Base-by-base conservation (phyloP, 1,139 yeast species). In the Debaryomyces fabryi region DNA sequence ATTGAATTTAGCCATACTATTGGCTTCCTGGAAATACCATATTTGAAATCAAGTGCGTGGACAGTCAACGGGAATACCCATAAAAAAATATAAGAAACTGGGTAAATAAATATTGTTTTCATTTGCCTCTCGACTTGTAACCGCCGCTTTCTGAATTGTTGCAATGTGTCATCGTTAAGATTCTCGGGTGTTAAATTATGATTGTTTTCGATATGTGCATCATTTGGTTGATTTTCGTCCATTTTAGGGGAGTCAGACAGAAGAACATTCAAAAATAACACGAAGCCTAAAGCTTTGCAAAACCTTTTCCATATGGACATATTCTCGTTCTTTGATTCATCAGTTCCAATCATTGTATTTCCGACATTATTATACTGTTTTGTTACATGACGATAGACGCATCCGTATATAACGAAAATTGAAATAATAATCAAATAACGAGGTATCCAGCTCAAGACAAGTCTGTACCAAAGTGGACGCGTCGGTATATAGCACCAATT, bases 401-500 rank as follows among this genome's bases (percentile, higher is more conserved):
- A 73, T 39, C 83, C 73, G 65, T 91, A 91, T 42, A 89, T 81
- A 25, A 76, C 67, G 47, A 88, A 61, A 58, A 91, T 88, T 32
- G 79, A 63, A 12, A 87, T 63, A 51, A 88, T 76, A 46, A 90
- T 81, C 50, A 82, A 65, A 63, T 84, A 89, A 39, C 97, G 74
- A 3, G 96, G 93, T 0, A 82, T 84, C 96, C 96, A 91, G 53
- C 91, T 81, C 43, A 91, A 70, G 1, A 76, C 90, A 44, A 87
- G 63, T 50, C 90, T 74, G 62, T 82, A 85, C 95, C 96, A 90
- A 10, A 78, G 64, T 0, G 96, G 96, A 2, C 72, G 57, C 45
- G 83, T 81, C 0, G 96, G 93, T 46, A 91, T 70, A 62, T 87
- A 89, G 62, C 96, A 86, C 92, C 92, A 87, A 49, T 88, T 83